Conservation (phyloP, 2,329 filamentous ascomycete genomes). For the Diaporthe sp. region DNA sequence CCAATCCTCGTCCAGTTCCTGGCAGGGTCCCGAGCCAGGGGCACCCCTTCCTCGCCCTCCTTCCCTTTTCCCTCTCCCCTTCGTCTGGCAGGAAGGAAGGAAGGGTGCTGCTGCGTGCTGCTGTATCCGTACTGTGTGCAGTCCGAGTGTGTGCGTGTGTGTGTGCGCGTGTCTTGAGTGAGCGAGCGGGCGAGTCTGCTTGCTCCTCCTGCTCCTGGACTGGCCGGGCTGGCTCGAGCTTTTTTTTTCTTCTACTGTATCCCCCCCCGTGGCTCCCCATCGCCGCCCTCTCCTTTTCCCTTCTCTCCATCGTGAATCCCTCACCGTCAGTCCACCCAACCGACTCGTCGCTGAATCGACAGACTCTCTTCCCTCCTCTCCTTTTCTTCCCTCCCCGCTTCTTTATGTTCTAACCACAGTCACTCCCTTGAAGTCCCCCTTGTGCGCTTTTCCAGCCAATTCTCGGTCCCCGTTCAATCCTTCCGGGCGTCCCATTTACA, state of each 20-base stretch:
- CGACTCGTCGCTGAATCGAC: conserved; percentile 44
- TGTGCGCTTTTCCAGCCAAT: conserved; percentile 48
- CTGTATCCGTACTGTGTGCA: conserved; percentile 8
- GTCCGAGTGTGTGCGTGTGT: neutral
- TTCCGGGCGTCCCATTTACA: conserved; percentile 62
- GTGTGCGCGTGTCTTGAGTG: conserved; percentile 1
- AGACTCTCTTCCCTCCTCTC: conserved; percentile 44
- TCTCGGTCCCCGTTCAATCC: conserved; percentile 62
- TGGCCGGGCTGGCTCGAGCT: conserved; percentile 28
- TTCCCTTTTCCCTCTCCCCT: conserved; percentile 20
- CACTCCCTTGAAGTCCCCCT: conserved; percentile 61
- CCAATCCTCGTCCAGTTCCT: conserved; percentile 10
- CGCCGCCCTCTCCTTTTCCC: conserved; percentile 40
- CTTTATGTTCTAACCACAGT: conserved; percentile 58
- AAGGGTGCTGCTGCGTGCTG: neutral
- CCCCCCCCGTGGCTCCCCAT: conserved; percentile 23
- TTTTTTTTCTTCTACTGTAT: conserved; percentile 30
- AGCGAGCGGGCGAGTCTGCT: too few relatives aligned
- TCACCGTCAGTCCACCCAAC: conserved; percentile 39
- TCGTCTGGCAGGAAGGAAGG: neutral
- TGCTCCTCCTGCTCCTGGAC: conserved; percentile 21
- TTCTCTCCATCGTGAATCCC: conserved; percentile 41
- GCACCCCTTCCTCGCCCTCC: conserved; percentile 21
- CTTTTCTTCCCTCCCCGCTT: conserved; percentile 53
- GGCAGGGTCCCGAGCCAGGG: neutral